A percentile compares a stretch with the other conserved stretches of the same genome.
Evolutionary conservation across 805 yeast genomes (phyloP).

Genomic region (Yarrowia keelungensis): DNA sequence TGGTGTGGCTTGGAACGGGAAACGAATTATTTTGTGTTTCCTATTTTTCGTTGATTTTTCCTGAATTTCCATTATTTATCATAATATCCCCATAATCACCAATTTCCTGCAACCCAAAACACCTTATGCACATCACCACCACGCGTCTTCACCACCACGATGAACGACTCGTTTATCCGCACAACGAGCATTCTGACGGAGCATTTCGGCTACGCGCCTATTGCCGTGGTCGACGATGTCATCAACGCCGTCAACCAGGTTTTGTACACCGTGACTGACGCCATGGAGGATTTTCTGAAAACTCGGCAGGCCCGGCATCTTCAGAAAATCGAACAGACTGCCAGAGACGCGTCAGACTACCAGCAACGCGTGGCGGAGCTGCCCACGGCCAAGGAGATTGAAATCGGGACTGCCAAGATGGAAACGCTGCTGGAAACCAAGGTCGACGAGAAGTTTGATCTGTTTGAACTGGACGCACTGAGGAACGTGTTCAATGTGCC

Average conservation of each 20-base stretch:
- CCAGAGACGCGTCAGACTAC: constrained; percentile 42
- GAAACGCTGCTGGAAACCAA: constrained; percentile 77
- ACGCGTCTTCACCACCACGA: not conserved
- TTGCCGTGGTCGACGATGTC: constrained; percentile 82
- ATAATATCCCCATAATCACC: not conserved
- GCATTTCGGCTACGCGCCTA: constrained; percentile 84
- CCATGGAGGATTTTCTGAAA: constrained; percentile 69
- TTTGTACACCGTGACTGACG: constrained; percentile 80
- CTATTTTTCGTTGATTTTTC: too few species aligned
- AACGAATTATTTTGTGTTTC: too few species aligned
- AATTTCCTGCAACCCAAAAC: constrained; percentile 1
- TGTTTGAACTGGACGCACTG: constrained; percentile 79
- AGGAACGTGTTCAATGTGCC: constrained; percentile 81
- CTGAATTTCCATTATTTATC: not conserved
- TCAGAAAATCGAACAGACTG: constrained; percentile 40
- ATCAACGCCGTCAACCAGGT: constrained; percentile 86
- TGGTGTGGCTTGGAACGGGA: too few species aligned
- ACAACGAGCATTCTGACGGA: constrained; percentile 72
- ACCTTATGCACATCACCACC: not conserved
- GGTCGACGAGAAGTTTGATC: constrained; percentile 83
- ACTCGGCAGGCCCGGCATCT: constrained; percentile 50
- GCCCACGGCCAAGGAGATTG: constrained; percentile 58
- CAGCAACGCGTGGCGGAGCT: constrained; percentile 19
- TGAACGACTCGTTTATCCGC: constrained; percentile 38
- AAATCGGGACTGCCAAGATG: constrained; percentile 78